A percentile compares a stretch with the other conserved stretches of the same genome.
phyloP scores from a whole-genome alignment of 2,329 filamentous ascomycete genomes.

The Penicillium sp. region DNA sequence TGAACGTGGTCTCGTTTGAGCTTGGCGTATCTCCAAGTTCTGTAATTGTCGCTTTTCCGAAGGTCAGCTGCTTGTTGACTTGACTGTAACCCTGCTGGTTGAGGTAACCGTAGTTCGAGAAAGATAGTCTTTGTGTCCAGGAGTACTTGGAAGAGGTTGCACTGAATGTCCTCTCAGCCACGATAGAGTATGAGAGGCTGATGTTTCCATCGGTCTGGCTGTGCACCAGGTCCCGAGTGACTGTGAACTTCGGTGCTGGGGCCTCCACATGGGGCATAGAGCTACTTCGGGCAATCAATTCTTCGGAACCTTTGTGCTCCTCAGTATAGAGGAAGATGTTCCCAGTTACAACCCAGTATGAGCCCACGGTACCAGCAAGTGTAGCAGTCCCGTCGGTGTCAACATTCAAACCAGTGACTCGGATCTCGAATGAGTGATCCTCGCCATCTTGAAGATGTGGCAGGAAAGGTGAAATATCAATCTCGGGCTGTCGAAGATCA shows the following conservation, averaged over 20 bases:
- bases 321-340: slow-evolving; percentile 80
- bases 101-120: slow-evolving; percentile 56
- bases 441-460: slow-evolving; percentile 65
- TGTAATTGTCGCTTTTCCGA: slow-evolving; percentile 38
- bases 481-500: slow-evolving; percentile 74
- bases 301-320: slow-evolving; percentile 23
- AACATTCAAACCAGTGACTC: slow-evolving; percentile 64
- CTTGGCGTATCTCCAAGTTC: slow-evolving; percentile 33
- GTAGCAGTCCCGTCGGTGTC: slow-evolving; percentile 47
- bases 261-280: slow-evolving; percentile 29
- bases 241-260: slow-evolving; percentile 48
- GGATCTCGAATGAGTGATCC: slow-evolving; percentile 66
- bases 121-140: slow-evolving; percentile 62
- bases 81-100: slow-evolving; percentile 57
- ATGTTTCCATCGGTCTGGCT: slow-evolving; percentile 55
- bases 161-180: slow-evolving; percentile 55
- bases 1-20: slow-evolving; percentile 47
- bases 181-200: slow-evolving; percentile 59
- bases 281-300: slow-evolving; percentile 3
- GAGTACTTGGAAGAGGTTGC: slow-evolving; percentile 50
- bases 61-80: slow-evolving; percentile 51
- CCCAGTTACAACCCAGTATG: slow-evolving; percentile 72
- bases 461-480: slow-evolving; percentile 77
- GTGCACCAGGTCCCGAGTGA: slow-evolving; percentile 38
- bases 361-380: slow-evolving; percentile 58